phyloP scores from a whole-genome alignment of 2,329 filamentous ascomycete species.

The Fusarium sp. region DNA sequence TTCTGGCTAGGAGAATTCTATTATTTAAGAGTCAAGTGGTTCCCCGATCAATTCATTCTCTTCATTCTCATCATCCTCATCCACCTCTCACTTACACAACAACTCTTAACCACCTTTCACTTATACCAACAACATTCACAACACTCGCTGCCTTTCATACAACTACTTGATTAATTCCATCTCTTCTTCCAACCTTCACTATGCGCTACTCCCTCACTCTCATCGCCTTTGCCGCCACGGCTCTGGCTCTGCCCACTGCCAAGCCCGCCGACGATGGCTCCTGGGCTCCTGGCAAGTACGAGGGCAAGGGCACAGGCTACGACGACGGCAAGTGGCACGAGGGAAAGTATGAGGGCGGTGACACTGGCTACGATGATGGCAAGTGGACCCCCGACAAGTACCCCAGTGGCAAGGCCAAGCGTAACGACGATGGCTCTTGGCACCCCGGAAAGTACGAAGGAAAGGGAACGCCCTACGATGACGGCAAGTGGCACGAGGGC shows the following conservation, averaged over 20 bases:
- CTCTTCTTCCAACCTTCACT: neutral
- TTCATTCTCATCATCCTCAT: constrained; percentile 21
- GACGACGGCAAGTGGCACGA: constrained; percentile 14
- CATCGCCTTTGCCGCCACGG: constrained; percentile 36
- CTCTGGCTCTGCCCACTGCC: constrained; percentile 34
- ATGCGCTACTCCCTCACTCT: constrained; percentile 39
- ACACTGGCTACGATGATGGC: constrained; percentile 8
- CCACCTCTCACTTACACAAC: neutral
- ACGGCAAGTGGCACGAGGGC: constrained; percentile 10
- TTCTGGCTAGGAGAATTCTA: neutral
- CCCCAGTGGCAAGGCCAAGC: constrained; percentile 1
- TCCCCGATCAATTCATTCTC: neutral
- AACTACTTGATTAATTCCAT: neutral
- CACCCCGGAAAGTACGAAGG: constrained; percentile 28
- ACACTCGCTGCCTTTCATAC: neutral
- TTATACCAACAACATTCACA: constrained; percentile 5
- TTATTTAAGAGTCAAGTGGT: constrained; percentile 18
- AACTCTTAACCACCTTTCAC: neutral
- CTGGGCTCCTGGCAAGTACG: constrained; percentile 17
- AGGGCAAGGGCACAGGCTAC: constrained; percentile 4
- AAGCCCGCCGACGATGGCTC: constrained; percentile 32
- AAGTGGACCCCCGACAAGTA: constrained; percentile 19
- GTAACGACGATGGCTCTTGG: constrained; percentile 17
- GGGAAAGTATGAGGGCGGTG: constrained; percentile 15
- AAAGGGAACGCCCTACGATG: constrained; percentile 8